Base-by-base conservation (phyloP, 805 yeast genomes). In the Blastobotrys parvus region DNA sequence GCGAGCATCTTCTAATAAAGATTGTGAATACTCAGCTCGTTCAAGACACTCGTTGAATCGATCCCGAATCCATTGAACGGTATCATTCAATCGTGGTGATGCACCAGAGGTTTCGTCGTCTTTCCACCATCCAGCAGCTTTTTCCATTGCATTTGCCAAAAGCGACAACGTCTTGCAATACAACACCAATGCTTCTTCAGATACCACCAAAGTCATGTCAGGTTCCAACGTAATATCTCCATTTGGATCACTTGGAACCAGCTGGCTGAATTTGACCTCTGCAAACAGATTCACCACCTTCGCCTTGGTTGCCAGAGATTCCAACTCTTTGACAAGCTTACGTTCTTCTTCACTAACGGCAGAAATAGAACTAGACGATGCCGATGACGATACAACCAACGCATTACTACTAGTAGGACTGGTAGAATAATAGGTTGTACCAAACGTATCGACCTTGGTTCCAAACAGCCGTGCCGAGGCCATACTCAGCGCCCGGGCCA, bases 61-160 rank as follows among this genome's bases (percentile, higher is more conserved):
- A 45, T 82, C 88, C 46, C 97, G 73, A 5, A 86, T 80, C 95
- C 96, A 88, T 63, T 92, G 97, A 10, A 88, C 94, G 38, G 83
- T 67, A 4, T 67, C 55, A 44, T 63, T 63, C 55, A 59, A 46
- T 13, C 57, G 49, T 3, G 48, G 42, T n/a, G 64, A 55, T 3
- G 62, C 61, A 5, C 49, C 55, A 13, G 38, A 32, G 4, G 42
- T 44, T 54, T 60, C 57, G 51, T 59, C 68, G 30, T 62, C 64
- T 47, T 75, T 72, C 97, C 97, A 92, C 97, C 97, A 92, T 11
- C 72, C 80, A 35, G 89, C 78, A 1, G 96, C 94, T 33, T 78
- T 61, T 39, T 77, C 72, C 94, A 90, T 89, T 0, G 95, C 95
- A 47, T 73, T 77, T 0, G 95, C 90, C 41, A 90, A 69, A 13